Conservation (phyloP, 2,329 filamentous ascomycete species). For the Paecilomyces fulvus region DNA sequence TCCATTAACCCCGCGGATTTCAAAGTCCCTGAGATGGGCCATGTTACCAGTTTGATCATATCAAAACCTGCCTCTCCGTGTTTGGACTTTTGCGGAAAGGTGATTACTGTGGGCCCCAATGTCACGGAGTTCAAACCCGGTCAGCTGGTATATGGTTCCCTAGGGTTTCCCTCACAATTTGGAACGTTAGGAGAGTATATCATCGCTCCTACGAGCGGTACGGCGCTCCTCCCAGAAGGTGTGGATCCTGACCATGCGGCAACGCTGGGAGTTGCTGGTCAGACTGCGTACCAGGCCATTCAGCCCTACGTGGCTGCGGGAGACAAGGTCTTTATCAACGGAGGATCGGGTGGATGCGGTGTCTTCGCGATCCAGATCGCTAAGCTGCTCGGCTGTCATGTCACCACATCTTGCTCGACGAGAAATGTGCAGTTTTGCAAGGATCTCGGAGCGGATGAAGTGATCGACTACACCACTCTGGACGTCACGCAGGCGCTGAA, state of each 20-base stretch:
- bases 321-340: constrained; percentile 57
- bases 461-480: constrained; percentile 50
- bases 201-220: constrained; percentile 21
- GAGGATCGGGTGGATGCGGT: constrained; percentile 55
- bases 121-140: constrained; percentile 28
- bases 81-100: constrained; percentile 42
- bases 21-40: constrained; percentile 49
- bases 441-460: constrained; percentile 53
- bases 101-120: constrained; percentile 27
- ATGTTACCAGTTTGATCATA: constrained; percentile 33
- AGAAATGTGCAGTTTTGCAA: constrained; percentile 50
- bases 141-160: constrained; percentile 40
- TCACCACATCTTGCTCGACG: constrained; percentile 51
- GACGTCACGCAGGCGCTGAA: constrained; percentile 43
- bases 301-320: constrained; percentile 41
- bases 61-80: constrained; percentile 40
- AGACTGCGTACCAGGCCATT: constrained; percentile 43
- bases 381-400: constrained; percentile 51
- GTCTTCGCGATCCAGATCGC: constrained; percentile 56
- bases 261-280: constrained; percentile 38
- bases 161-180: constrained; percentile 20
- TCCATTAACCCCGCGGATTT: constrained; percentile 57
- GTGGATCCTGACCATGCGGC: constrained; percentile 36
- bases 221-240: constrained; percentile 36
- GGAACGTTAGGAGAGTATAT: constrained; percentile 41